Evolutionary conservation across 2,329 filamentous ascomycete species (phyloP), one percentile per base, ranked within the genome.

Genomic region (Thermothelomyces thermophilus): DNA sequence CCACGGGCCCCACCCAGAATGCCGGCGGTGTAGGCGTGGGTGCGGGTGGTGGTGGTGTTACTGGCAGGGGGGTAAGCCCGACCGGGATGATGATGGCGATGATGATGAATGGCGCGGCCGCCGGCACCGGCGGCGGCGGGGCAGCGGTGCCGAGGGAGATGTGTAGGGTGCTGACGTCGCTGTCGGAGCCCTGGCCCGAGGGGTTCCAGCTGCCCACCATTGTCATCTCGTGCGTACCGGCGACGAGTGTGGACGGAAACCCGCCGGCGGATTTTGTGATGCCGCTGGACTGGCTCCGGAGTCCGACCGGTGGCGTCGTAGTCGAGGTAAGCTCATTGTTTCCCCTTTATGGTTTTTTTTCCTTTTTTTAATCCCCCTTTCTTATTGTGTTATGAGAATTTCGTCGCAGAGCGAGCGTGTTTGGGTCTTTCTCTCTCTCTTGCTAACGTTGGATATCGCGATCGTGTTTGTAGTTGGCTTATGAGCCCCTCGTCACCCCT

Each of bases 191-290:
- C 5, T 89, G 86, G 86, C 85, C 85, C 1, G 62, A 69, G 26
- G 70, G 72, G 1, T 80, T 75, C 56, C 75, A 76, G 43, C 77
- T 77, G 35, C 84, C 86, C 0, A 87, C 83, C 0, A 82, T 89
- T 62, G 77, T 89, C 11, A 71, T 87, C 1, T 86, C 82, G 1
- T 87, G 84, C 57, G 84, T 89, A 20, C 84, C 84, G 0, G 82
- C 83, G 1, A 78, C 82, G 47, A 75, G 77, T 1, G 71, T 80
- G 10, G 75, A 80, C 26, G 78, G 80, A 39, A 73, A 73, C 26
- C 75, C 78, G 9, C 76, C 82, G 1, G 80, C 84, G 6, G 79
- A 86, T 53, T 88, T 89, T 58, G 80, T 79, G 50, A 76, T 90
- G 66, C 86, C 85, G 1, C 59, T 70, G 34, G 77, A 82, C 48